These are phyloP conservation scores for Plantago rigida DNA, from an alignment of 305 asterid genomes.

Conservation along the genomic window DNA sequence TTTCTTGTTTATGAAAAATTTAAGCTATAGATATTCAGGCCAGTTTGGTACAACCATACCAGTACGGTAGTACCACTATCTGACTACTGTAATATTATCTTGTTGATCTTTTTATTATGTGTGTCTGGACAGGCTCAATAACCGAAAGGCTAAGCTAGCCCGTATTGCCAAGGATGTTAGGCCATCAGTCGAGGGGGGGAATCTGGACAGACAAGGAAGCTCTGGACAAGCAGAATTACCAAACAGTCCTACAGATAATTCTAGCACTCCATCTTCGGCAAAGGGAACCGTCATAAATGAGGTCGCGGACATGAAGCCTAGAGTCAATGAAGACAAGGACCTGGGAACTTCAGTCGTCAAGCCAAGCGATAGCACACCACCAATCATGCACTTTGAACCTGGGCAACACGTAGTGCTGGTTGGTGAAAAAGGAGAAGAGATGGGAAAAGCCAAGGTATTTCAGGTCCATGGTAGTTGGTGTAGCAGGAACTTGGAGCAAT, in stretches of 20 bases:
- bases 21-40: background rate
- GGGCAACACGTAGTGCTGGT: slow-evolving; percentile 57
- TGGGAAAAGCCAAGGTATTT: slow-evolving; percentile 61
- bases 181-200: slow-evolving; percentile 52
- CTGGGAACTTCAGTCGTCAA: slow-evolving; percentile 32
- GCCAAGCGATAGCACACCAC: slow-evolving; percentile 21
- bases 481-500: slow-evolving; percentile 51
- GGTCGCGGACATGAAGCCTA: slow-evolving; percentile 32
- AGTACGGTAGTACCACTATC: background rate
- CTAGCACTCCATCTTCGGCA: slow-evolving; percentile 33
- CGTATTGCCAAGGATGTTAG: slow-evolving; percentile 84
- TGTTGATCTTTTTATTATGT: slow-evolving; percentile 2
- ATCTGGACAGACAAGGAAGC: slow-evolving; percentile 47
- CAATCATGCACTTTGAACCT: slow-evolving; percentile 37
- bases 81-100: background rate
- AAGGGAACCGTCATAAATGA: slow-evolving; percentile 39
- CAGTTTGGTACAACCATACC: background rate
- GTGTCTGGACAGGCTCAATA: slow-evolving; percentile 69
- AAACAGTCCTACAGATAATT: slow-evolving; percentile 43
- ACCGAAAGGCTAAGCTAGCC: slow-evolving; percentile 90
- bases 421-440: slow-evolving; percentile 46
- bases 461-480: slow-evolving; percentile 67
- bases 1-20: no score
- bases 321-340: slow-evolving; percentile 33
- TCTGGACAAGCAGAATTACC: slow-evolving; percentile 45